These are phyloP conservation scores for Curvularia eragrostidis DNA, from an alignment of 2,329 filamentous ascomycete species.

Conservation along the genomic window DNA sequence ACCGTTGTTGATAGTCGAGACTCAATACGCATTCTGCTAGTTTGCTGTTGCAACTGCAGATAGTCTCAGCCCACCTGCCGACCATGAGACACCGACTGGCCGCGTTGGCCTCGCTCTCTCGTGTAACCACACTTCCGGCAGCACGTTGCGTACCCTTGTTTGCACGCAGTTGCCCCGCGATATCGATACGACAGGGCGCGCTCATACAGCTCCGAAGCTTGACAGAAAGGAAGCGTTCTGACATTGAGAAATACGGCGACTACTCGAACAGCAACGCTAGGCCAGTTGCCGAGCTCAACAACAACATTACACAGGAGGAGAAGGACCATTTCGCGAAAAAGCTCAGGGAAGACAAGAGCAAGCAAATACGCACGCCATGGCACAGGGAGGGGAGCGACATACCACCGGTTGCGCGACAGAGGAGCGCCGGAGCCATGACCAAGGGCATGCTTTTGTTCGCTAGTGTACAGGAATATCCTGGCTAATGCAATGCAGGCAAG, in stretches of 20 bases:
- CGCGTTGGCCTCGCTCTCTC: slow-evolving; percentile 30
- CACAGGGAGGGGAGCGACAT: slow-evolving; percentile 66
- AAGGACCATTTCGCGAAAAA: slow-evolving; percentile 53
- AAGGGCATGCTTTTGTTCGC: slow-evolving; percentile 58
- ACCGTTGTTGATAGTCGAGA: slow-evolving; percentile 4
- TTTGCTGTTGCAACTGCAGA: not conserved
- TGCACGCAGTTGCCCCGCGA: slow-evolving; percentile 7
- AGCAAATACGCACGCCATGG: slow-evolving; percentile 70
- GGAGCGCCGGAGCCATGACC: slow-evolving; percentile 66
- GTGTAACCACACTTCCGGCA: slow-evolving; percentile 21
- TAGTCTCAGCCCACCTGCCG: slow-evolving; percentile 1
- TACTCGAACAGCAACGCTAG: slow-evolving; percentile 45
- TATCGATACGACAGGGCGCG: slow-evolving; percentile 1
- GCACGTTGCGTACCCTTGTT: slow-evolving; percentile 18
- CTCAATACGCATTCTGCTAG: slow-evolving; percentile 6
- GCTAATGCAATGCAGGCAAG: slow-evolving; percentile 62
- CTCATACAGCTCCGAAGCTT: slow-evolving; percentile 9
- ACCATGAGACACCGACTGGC: slow-evolving; percentile 45
- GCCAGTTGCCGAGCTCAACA: slow-evolving; percentile 51
- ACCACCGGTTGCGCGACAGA: slow-evolving; percentile 61
- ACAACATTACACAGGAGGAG: slow-evolving; percentile 56
- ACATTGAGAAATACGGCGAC: slow-evolving; percentile 21
- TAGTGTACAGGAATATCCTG: not conserved
- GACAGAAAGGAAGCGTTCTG: slow-evolving; percentile 3
- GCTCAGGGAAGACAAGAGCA: slow-evolving; percentile 58